Base-by-base conservation (phyloP, 2,329 filamentous ascomycete genomes). In the Alternaria incomplexa region DNA sequence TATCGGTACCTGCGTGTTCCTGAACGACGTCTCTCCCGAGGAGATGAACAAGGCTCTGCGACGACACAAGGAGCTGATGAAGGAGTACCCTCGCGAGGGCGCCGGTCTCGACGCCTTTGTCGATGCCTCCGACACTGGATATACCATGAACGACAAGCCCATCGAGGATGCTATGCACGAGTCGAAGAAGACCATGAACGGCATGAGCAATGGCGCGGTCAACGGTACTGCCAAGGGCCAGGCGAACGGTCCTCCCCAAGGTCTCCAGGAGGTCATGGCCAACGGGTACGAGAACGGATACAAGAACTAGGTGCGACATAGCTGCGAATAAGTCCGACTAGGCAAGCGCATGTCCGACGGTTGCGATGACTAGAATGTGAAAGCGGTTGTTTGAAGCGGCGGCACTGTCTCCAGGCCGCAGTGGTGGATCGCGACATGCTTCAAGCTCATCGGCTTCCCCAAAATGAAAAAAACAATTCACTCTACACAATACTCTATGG, bases 101-200 rank as follows among this genome's bases (percentile, higher is more conserved):
- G 87, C 85, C 46, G 90, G 90, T 25, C 64, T 92, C 1, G 90
- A 92, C 67, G 89, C 90, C 0, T 91, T 86, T 62, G 90, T 92
- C 8, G 90, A 92, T 73, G 81, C 86, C 2, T 89, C 86, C 61
- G 90, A 92, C 69, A 92, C 89, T 50, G 90, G 90, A 0, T 86
- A 85, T 75, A 85, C 84, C 8, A 71, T 84, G 65, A 84, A 85
- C 70, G 73, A 80, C 56, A 70, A 77, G 58, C 75, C 79, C n/a
- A 74, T 80, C 15, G 81, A 77, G 72, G 69, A 74, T 40, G 64
- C 67, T 15, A 58, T 75, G 61, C 61, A 64, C 9, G 62, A 64
- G 8, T 59, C 66, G 25, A 64, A 67, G 63, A 62, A 70, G 50
- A 67, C 70, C 17, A 70, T 70, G 55, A 73, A 74, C 51, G 70